Evolutionary conservation across 306 rosid species (phyloP).

Genomic region (peach (Prunus persica)): DNA sequence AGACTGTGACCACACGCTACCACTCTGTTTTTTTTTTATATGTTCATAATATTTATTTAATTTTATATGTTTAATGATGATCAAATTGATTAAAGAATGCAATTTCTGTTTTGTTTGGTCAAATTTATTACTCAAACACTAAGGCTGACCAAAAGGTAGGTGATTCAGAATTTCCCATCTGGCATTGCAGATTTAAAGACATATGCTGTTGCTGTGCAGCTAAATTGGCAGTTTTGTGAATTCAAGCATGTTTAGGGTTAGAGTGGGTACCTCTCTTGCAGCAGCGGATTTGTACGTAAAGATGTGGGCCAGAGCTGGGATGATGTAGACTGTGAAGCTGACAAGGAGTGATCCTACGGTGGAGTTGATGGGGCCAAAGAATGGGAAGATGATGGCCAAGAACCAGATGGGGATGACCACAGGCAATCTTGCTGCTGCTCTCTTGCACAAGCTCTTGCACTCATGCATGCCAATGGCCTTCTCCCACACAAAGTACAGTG

Average conservation of each 20-base stretch:
- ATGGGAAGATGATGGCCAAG: constrained; percentile 89
- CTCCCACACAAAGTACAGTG: constrained; percentile 93
- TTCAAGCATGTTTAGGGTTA: not conserved
- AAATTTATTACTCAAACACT: not conserved
- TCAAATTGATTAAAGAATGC: not conserved
- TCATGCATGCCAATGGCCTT: constrained; percentile 85
- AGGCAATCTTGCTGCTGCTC: constrained; percentile 88
- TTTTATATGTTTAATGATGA: not conserved
- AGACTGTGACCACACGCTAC: constrained; percentile 40
- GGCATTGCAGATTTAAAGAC: not conserved
- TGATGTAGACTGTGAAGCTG: constrained; percentile 94
- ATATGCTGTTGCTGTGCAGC: not conserved
- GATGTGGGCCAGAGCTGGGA: constrained; percentile 82
- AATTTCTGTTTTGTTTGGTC: not conserved
- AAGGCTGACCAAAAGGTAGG: not conserved
- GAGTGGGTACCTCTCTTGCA: constrained; percentile 65
- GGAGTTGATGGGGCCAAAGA: constrained; percentile 96
- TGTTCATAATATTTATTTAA: not conserved
- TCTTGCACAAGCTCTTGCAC: constrained; percentile 89
- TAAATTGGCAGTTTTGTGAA: not conserved
- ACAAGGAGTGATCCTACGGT: constrained; percentile 97
- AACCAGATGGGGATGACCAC: constrained; percentile 97
- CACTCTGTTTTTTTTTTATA: not conserved
- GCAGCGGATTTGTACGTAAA: constrained; percentile 85
- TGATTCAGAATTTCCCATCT: not conserved